These are phyloP conservation scores for Hygrophila difformis DNA, from an alignment of 257 asterid species.

Conservation along the genomic window DNA sequence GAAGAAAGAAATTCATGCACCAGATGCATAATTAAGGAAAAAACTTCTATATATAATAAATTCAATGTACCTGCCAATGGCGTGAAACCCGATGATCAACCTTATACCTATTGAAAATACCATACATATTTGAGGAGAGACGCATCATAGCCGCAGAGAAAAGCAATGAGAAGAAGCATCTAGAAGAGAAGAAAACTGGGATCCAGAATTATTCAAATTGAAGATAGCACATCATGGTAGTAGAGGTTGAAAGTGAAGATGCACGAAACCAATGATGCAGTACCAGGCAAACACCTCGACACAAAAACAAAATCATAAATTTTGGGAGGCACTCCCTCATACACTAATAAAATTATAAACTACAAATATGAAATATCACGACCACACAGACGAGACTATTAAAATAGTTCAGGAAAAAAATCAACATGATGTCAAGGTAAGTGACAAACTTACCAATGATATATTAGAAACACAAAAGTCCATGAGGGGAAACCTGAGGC, in stretches of 20 bases:
- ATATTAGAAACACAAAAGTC: constrained; percentile 64
- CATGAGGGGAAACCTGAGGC: constrained; percentile 58
- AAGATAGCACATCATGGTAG: constrained; percentile 82
- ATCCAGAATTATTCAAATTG: constrained; percentile 73
- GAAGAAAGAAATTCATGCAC: background rate
- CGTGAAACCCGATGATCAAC: constrained; percentile 48
- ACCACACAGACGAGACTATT: background rate
- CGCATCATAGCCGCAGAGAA: constrained; percentile 53
- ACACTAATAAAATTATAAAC: too few relatives aligned
- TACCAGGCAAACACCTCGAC: constrained; percentile 73
- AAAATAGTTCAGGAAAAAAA: background rate
- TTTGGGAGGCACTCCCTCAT: too few relatives aligned
- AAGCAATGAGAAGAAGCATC: constrained; percentile 75
- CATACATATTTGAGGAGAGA: constrained; percentile 46
- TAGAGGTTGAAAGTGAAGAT: constrained; percentile 59
- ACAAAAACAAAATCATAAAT: constrained; percentile 65
- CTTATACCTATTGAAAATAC: constrained; percentile 43
- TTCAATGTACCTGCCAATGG: constrained; percentile 60
- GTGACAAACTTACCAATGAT: constrained; percentile 47
- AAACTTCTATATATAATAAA: constrained; percentile 21
- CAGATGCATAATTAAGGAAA: constrained; percentile 6
- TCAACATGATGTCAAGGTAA: constrained; percentile 10
- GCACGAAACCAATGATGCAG: constrained; percentile 73
- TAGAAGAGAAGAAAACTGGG: constrained; percentile 79
- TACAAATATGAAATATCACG: constrained; percentile 18